Percentiles rank a stretch among this genome's conserved stretches.
These are phyloP conservation scores for Penicillium flavigenum DNA, from an alignment of 495 filamentous ascomycete genomes.

Conservation along the genomic window DNA sequence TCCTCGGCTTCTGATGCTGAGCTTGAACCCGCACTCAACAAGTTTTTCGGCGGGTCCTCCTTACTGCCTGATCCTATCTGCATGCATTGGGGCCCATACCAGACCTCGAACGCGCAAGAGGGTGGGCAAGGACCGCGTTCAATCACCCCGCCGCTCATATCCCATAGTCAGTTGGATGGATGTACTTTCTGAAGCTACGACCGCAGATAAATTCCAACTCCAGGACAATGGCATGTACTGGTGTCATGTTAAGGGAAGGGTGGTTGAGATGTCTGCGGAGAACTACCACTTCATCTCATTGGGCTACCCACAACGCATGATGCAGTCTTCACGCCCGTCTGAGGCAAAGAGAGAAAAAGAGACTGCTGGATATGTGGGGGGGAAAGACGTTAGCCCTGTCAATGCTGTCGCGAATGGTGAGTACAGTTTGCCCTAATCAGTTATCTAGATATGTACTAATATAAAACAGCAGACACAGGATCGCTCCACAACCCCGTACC, in stretches of 20 bases:
- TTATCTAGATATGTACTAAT: neutral
- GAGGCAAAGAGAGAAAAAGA: neutral
- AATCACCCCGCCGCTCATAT: too few species aligned
- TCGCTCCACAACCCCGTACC: neutral
- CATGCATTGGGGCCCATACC: too few species aligned
- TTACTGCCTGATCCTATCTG: neutral
- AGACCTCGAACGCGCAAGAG: too few species aligned
- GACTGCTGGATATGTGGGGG: neutral
- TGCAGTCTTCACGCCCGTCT: neutral
- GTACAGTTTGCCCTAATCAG: neutral
- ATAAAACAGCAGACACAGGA: neutral
- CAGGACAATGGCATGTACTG: neutral
- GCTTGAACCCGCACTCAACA: neutral
- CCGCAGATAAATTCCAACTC: too few species aligned
- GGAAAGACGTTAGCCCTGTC: neutral
- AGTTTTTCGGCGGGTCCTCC: neutral
- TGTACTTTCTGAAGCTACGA: neutral
- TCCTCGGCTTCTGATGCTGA: neutral
- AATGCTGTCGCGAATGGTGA: neutral
- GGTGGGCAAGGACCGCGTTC: too few species aligned
- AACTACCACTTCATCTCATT: neutral
- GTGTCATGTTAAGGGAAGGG: neutral
- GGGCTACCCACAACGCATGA: neutral
- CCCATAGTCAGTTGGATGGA: neutral
- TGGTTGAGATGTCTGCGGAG: neutral